Evolutionary conservation across 176 grass and related monocot species (phyloP).

Genomic region (Lolium rigidum): DNA sequence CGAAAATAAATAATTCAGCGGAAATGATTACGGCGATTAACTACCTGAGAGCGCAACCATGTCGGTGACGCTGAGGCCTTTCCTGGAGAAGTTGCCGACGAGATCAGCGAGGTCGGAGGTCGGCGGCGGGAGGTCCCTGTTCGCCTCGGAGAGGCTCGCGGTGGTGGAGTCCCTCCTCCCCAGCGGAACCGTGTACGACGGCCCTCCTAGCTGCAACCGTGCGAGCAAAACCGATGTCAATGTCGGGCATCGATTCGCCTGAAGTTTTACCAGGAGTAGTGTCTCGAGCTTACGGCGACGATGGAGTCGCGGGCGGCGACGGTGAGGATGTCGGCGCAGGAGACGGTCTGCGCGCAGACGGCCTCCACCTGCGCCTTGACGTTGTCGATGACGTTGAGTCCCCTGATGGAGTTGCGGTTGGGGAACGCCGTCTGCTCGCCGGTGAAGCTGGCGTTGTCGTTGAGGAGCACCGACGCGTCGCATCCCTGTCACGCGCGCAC

Average conservation of each 20-base stretch:
- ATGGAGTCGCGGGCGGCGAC: conserved; percentile 56
- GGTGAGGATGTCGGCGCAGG: conserved; percentile 73
- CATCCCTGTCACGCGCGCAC: conserved; percentile 53
- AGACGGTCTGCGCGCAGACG: conserved; percentile 58
- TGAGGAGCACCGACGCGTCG: conserved; percentile 64
- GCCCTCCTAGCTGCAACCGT: conserved; percentile 59
- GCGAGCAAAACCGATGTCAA: not conserved
- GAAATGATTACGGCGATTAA: not conserved
- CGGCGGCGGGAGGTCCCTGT: conserved; percentile 59
- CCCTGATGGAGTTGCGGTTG: conserved; percentile 61
- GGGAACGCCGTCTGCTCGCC: conserved; percentile 56
- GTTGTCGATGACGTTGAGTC: conserved; percentile 56
- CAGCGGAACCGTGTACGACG: conserved; percentile 57
- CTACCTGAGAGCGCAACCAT: conserved; percentile 79
- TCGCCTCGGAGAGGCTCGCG: conserved; percentile 47
- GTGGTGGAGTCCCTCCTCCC: conserved; percentile 72
- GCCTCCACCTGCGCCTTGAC: conserved; percentile 72
- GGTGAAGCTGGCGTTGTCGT: conserved; percentile 59
- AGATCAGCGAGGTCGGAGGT: conserved; percentile 45
- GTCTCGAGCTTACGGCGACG: conserved; percentile 14
- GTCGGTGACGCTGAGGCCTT: conserved; percentile 58
- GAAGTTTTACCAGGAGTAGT: no score
- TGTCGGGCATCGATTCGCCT: not conserved
- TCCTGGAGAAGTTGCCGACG: conserved; percentile 55
- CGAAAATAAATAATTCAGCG: not conserved